Percentiles rank a stretch among this genome's conserved stretches.
These are phyloP conservation scores for Fusarium protoensiforme DNA, from an alignment of 2,329 filamentous ascomycete species.

Conservation along the genomic window DNA sequence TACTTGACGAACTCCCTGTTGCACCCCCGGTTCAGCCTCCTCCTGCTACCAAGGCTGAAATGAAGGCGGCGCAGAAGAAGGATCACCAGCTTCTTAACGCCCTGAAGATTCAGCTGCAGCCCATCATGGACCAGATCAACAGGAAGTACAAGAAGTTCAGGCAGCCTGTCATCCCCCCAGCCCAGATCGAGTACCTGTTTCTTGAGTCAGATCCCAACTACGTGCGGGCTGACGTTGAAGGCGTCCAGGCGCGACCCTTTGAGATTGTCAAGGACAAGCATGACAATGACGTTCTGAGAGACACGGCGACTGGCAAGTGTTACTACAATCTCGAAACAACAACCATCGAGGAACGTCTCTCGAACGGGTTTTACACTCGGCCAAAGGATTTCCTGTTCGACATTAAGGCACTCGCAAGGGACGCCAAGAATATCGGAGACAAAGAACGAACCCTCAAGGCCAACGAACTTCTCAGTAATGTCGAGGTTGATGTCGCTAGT, in stretches of 20 bases:
- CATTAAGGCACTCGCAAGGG: slow-evolving; percentile 84
- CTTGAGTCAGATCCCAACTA: slow-evolving; percentile 82
- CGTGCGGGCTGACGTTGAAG: slow-evolving; percentile 67
- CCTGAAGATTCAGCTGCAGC: slow-evolving; percentile 89
- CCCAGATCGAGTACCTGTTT: slow-evolving; percentile 82
- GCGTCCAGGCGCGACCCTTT: slow-evolving; percentile 74
- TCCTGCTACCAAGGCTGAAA: slow-evolving; percentile 79
- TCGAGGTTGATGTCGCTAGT: slow-evolving; percentile 89
- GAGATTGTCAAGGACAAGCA: slow-evolving; percentile 84
- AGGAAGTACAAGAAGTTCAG: slow-evolving; percentile 89
- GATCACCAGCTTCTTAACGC: slow-evolving; percentile 88
- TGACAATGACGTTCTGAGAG: slow-evolving; percentile 79
- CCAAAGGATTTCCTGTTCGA: slow-evolving; percentile 91
- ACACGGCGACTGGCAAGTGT: slow-evolving; percentile 82
- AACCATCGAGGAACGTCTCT: slow-evolving; percentile 94
- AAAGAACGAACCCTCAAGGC: slow-evolving; percentile 85
- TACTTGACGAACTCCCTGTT: slow-evolving; percentile 79
- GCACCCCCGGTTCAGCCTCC: slow-evolving; percentile 78
- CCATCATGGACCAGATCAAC: slow-evolving; percentile 97
- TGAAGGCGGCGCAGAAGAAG: slow-evolving; percentile 81
- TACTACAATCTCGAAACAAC: slow-evolving; percentile 95
- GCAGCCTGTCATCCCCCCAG: slow-evolving; percentile 79
- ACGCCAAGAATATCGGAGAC: slow-evolving; percentile 85
- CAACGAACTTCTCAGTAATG: slow-evolving; percentile 91
- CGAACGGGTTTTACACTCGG: slow-evolving; percentile 94